phyloP scores from a whole-genome alignment of 1,139 yeast genomes.

The Entelexis paramagnoliae region DNA sequence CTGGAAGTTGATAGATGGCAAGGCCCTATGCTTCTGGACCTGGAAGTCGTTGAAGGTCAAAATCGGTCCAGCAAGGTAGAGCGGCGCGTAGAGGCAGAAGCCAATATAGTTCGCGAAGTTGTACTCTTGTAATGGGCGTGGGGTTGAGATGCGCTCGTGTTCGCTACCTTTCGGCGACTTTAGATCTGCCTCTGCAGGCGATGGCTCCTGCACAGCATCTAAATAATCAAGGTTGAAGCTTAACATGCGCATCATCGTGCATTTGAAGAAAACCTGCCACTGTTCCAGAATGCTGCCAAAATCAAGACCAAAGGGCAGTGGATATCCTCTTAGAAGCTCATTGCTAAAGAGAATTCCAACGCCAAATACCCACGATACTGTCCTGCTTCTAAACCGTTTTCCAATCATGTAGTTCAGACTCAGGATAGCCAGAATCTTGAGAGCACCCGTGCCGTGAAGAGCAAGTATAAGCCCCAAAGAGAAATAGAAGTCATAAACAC shows the following conservation, averaged over 20 bases:
- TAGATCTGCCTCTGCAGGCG: not conserved
- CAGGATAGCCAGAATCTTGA: conserved; percentile 53
- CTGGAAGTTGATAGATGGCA: conserved; percentile 44
- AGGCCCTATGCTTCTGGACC: conserved; percentile 45
- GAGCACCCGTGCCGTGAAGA: conserved; percentile 58
- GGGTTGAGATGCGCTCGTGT: conserved; percentile 55
- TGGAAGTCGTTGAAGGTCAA: conserved; percentile 84
- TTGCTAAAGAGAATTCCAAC: conserved; percentile 65
- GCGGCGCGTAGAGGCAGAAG: conserved; percentile 73
- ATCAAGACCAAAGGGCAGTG: conserved; percentile 36
- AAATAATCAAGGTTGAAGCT: conserved; percentile 71
- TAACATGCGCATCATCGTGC: conserved; percentile 71
- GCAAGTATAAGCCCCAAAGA: conserved; percentile 61
- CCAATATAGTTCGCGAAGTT: conserved; percentile 55
- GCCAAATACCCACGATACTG: conserved; percentile 65
- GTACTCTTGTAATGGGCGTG: conserved; percentile 53
- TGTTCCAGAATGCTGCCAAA: conserved; percentile 61
- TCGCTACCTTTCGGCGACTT: conserved; percentile 34
- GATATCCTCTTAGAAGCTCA: conserved; percentile 48
- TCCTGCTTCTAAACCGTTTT: conserved; percentile 26
- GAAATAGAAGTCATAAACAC: conserved; percentile 58
- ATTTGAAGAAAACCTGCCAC: conserved; percentile 95
- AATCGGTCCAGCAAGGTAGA: conserved; percentile 91
- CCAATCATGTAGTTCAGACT: conserved; percentile 47
- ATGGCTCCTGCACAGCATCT: conserved; percentile 10